Evolutionary conservation across 2,329 filamentous ascomycete genomes (phyloP), one percentile per base, ranked within the genome.

Genomic region (Penicillium psychrosexuale): DNA sequence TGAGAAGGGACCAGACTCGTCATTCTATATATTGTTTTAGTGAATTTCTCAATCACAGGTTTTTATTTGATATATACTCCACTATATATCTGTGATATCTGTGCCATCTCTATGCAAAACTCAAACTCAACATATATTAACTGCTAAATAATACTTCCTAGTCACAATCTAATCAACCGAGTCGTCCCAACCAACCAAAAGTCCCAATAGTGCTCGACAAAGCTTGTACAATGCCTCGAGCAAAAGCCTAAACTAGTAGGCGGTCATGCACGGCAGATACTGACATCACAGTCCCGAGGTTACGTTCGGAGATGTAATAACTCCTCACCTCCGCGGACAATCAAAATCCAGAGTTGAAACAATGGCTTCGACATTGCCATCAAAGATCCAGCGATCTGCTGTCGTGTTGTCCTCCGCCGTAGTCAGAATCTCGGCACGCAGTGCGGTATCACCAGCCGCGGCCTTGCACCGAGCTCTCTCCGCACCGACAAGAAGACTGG

Each of bases 281-380:
- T 65, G 60, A 65, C 63, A 64, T 65, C 59, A 64, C 61, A 28
- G 31, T 53, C 11, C 40, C 39, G 39, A 31, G 15, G 42, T 42
- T 36, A 54, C 11, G 19, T 8, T n/a, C 33, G 31, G 44, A 19
- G 19, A 5, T 49, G 43, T 22, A 17, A 24, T 33, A 38, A 39
- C 31, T 42, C 42, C 38, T 30, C 33, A 51, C 48, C 22, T 38
- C 47, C 39, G 22, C n/a, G 51, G 30, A 31, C 19, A 31, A 38
- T 43, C 6, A 24, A 22, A 50, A 38, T 15, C 31, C 19, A 50
- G 19, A 38, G 50, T 11, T 30, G 7, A 44, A n/a, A 59, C 36
- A 39, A 64, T 65, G 63, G 51, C 55, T 28, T 50, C 54, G 13
- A 15, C 42, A 48, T 49, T 60, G 43, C 22, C 56, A 56, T 56